Evolutionary conservation across 2,329 filamentous ascomycete species (phyloP).

Genomic region (Teratosphaeria destructans): DNA sequence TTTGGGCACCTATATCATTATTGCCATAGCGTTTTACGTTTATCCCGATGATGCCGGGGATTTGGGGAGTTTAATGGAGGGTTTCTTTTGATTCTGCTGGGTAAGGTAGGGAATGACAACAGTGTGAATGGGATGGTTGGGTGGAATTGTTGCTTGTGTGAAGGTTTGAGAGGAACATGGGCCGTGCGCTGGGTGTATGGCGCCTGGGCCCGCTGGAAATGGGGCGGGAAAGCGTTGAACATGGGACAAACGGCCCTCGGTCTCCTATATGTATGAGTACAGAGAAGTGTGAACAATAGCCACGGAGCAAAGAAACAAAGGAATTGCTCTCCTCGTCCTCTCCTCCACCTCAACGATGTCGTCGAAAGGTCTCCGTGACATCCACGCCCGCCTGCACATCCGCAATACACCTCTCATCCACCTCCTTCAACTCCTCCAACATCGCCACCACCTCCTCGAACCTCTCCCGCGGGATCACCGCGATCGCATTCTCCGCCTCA

Average conservation of each 20-base stretch:
- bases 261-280: too few relatives aligned
- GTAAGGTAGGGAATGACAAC: too few relatives aligned
- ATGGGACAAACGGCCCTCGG: too few relatives aligned
- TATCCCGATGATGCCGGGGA: constrained; percentile 44
- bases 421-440: constrained; percentile 39
- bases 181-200: too few relatives aligned
- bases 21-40: constrained; percentile 50
- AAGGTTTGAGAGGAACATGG: too few relatives aligned
- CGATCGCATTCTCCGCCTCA: constrained; percentile 54
- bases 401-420: constrained; percentile 36
- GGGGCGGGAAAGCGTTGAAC: too few relatives aligned
- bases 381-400: constrained; percentile 54
- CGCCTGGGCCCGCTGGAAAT: too few relatives aligned
- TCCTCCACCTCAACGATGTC: constrained; percentile 29
- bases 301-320: not conserved
- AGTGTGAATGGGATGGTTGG: too few relatives aligned
- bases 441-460: constrained; percentile 51
- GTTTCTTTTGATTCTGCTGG: constrained; percentile 2
- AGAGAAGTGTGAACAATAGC: too few relatives aligned
- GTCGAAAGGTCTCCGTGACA: constrained; percentile 57
- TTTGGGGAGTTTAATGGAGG: constrained; percentile 12
- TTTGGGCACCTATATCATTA: constrained; percentile 47
- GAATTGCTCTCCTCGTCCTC: not conserved
- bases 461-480: constrained; percentile 53
- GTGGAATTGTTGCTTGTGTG: too few relatives aligned